These are phyloP conservation scores for Quercus dentata DNA, from an alignment of 306 rosid genomes.

Conservation along the genomic window DNA sequence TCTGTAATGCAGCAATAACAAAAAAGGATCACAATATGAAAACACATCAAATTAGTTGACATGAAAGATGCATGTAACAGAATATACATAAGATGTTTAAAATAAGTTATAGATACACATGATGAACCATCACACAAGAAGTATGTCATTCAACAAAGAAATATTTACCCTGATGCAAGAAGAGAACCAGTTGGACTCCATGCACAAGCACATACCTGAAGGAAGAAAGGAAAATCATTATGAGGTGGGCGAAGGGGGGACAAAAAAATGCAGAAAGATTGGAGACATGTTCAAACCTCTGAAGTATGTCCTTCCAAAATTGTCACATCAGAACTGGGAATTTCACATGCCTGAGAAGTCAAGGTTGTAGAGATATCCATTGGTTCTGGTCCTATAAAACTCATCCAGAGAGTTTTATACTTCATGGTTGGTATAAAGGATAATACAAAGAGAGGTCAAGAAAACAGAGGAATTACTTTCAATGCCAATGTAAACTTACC, in stretches of 20 bases:
- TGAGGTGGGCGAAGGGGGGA: not conserved
- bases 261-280: conserved; percentile 3
- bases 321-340: conserved; percentile 75
- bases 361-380: conserved; percentile 65
- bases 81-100: not conserved
- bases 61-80: not conserved
- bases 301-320: conserved; percentile 93
- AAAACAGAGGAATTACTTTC: not conserved
- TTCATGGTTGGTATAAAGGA: not conserved
- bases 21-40: not conserved
- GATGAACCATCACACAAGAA: not conserved
- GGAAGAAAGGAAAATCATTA: conserved; percentile 19
- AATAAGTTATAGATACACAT: not conserved
- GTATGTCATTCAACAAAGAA: not conserved
- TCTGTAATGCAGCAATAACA: not conserved
- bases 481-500: conserved; percentile 11
- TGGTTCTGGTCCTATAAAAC: conserved; percentile 61
- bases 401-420: conserved; percentile 17
- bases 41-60: not conserved
- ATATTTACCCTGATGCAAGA: conserved; percentile 89
- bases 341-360: conserved; percentile 61
- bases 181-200: conserved; percentile 96
- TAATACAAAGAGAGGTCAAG: not conserved
- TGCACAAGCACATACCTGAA: conserved; percentile 96
- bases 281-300: conserved; percentile 60